Percentiles rank a stretch among this genome's conserved stretches.
Conservation (phyloP, 176 grass and related monocot genomes). For the Typha latifolia region DNA sequence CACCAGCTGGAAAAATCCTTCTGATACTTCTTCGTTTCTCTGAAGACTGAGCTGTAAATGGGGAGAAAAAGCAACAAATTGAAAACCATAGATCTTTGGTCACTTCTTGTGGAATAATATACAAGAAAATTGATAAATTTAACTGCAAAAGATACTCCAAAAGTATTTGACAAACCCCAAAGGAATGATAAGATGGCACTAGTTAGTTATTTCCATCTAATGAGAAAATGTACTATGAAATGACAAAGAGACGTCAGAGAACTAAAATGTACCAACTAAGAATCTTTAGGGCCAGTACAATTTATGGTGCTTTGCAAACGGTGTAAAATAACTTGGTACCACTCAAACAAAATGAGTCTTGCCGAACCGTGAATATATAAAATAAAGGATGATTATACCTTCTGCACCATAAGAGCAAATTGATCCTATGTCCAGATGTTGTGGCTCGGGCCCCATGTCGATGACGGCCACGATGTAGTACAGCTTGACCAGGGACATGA, state of each 20-base stretch:
- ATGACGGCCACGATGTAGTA: slow-evolving; percentile 86
- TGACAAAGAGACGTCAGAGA: too few relatives aligned
- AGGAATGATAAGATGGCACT: too few relatives aligned
- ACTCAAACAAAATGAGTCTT: too few relatives aligned
- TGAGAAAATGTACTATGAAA: too few relatives aligned
- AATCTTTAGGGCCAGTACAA: too few relatives aligned
- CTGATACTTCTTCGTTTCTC: slow-evolving; percentile 89
- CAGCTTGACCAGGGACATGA: slow-evolving; percentile 73
- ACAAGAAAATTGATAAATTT: neutral
- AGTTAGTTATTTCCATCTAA: too few relatives aligned
- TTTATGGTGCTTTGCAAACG: too few relatives aligned
- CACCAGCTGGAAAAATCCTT: slow-evolving; percentile 94
- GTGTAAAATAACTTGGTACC: too few relatives aligned
- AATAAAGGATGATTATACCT: slow-evolving; percentile 34
- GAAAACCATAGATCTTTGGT: too few relatives aligned
- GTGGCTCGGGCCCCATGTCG: slow-evolving; percentile 84
- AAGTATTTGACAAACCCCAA: too few relatives aligned
- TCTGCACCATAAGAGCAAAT: slow-evolving; percentile 95
- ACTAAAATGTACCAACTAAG: too few relatives aligned
- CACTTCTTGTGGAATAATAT: too few relatives aligned
- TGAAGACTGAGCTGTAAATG: slow-evolving; percentile 69
- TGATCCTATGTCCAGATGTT: slow-evolving; percentile 78
- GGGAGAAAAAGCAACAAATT: neutral
- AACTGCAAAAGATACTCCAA: neutral
- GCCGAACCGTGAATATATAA: neutral